phyloP scores from a whole-genome alignment of 2,329 filamentous ascomycete genomes.

The Corinectria fuckeliana region DNA sequence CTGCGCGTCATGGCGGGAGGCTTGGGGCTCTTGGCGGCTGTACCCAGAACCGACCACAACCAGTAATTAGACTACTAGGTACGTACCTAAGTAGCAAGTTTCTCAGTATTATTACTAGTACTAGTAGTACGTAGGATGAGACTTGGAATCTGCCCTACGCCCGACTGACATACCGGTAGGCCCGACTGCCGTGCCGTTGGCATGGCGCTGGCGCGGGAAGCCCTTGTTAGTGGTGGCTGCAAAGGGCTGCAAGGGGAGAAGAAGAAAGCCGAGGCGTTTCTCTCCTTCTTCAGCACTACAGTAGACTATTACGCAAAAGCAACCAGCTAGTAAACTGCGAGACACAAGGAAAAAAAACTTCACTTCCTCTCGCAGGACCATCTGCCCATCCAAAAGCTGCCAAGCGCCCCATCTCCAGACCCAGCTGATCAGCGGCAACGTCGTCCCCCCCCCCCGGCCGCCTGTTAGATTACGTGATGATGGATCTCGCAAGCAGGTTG shows the following conservation, averaged over 20 bases:
- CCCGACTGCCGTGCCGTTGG: neutral
- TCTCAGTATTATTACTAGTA: too few relatives aligned
- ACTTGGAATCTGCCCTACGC: neutral
- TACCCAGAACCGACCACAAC: too few relatives aligned
- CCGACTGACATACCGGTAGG: neutral
- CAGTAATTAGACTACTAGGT: too few relatives aligned
- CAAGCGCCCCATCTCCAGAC: too few relatives aligned
- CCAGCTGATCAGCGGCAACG: neutral
- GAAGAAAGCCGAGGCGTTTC: neutral
- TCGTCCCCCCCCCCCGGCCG: neutral
- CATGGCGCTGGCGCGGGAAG: neutral
- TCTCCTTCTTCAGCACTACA: too few relatives aligned
- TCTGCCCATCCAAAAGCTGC: conserved; percentile 26
- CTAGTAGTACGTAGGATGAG: too few relatives aligned
- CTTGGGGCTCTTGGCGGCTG: too few relatives aligned
- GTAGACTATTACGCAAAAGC: too few relatives aligned
- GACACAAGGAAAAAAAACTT: too few relatives aligned
- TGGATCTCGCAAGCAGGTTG: conserved; percentile 23
- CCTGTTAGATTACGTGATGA: conserved; percentile 37
- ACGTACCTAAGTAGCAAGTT: too few relatives aligned
- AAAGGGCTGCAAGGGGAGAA: neutral
- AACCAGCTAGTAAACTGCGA: too few relatives aligned
- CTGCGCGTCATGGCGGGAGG: neutral
- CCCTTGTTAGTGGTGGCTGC: neutral
- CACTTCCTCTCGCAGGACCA: conserved; percentile 3